Percentiles rank a stretch among this genome's conserved stretches.
These are phyloP conservation scores for Coemansia interrupta DNA, from an alignment of 192 early-diverging fungal genomes.

Conservation along the genomic window DNA sequence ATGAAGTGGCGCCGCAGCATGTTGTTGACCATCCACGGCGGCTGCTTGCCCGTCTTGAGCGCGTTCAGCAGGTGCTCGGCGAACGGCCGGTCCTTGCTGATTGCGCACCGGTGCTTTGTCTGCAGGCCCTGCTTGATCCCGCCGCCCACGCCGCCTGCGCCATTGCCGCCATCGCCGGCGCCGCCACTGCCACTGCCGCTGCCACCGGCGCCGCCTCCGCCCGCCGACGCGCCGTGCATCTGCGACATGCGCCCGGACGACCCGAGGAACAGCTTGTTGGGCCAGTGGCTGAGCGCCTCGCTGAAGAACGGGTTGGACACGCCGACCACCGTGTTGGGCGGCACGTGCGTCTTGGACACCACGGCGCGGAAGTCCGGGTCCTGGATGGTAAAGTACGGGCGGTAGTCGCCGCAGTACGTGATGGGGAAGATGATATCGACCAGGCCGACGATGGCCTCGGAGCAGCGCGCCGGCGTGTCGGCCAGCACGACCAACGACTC, in stretches of 20 bases:
- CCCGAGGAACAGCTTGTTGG: slow-evolving; percentile 71
- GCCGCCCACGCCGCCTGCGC: not conserved
- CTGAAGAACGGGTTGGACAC: slow-evolving; percentile 94
- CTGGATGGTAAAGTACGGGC: slow-evolving; percentile 97
- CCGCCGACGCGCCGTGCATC: slow-evolving; percentile 32
- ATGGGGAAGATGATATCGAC: slow-evolving; percentile 94
- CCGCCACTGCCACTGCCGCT: slow-evolving; percentile 9
- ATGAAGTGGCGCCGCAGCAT: slow-evolving; percentile 87
- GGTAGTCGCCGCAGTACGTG: slow-evolving; percentile 92
- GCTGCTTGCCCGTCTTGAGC: slow-evolving; percentile 65
- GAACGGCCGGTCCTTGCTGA: slow-evolving; percentile 79
- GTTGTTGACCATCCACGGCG: slow-evolving; percentile 83
- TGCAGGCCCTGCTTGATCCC: slow-evolving; percentile 33
- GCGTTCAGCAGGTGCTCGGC: slow-evolving; percentile 73
- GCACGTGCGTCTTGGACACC: slow-evolving; percentile 58
- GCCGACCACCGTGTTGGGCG: slow-evolving; percentile 80
- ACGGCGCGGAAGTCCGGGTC: slow-evolving; percentile 81
- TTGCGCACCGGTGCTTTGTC: slow-evolving; percentile 66
- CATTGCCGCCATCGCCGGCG: not conserved
- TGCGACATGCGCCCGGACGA: slow-evolving; percentile 47
- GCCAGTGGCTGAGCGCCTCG: slow-evolving; percentile 90
- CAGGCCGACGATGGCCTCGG: slow-evolving; percentile 74
- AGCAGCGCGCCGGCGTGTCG: slow-evolving; percentile 83
- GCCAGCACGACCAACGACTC: slow-evolving; percentile 87
- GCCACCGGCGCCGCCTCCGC: slow-evolving; percentile 12